Evolutionary conservation across 495 filamentous ascomycete species (phyloP), one percentile per base, ranked within the genome.

Genomic region (Podospora sp.): DNA sequence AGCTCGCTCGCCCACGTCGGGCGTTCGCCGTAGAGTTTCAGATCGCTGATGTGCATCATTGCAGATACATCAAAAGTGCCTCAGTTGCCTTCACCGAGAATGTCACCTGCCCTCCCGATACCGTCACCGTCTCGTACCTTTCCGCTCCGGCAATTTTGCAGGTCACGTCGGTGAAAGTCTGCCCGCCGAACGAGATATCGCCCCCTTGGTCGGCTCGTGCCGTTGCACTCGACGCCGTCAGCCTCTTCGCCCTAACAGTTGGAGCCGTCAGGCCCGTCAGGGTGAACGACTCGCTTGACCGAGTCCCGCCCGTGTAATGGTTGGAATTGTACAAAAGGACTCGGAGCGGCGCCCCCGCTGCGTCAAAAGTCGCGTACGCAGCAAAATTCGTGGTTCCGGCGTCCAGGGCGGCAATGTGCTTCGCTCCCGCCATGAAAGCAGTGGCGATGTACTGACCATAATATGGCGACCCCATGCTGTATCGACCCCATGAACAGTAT

Each of bases 401-500:
- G 65, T 88, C 86, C 20, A 88, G 75, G 0, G 80, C 77, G 16
- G 84, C 78, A 55, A 89, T 77, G 59, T 82, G 75, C 12, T 79
- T 75, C 0, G 82, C 85, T 18, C 80, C 79, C 0, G 85, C 86
- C 46, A 88, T 73, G 0, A 85, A 79, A 46, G 83, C 81, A 0
- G 82, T 81, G 3, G 84, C 86, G 6, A 82, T 81, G 63, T 85
- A 84, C 0, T 86, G 86, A 0, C 87, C 87, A 65, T 85, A 87
- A 68, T 86, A 89, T 0, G 86, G 86, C 0, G 84, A 75, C 0
- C 84, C 84, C 77, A 86, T 86, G 53, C 73, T 76, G 66, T 86
- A 84, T 0, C 83, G 75, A 0, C 85, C 85, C 82, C 82, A 88
- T 76, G 85, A 87, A 70, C 86, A 87, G 67, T 89, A 88, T 67